Percentiles rank a stretch among this genome's conserved stretches.
phyloP scores from a whole-genome alignment of 2,329 filamentous ascomycete species.

The Chaetomium strumarium region DNA sequence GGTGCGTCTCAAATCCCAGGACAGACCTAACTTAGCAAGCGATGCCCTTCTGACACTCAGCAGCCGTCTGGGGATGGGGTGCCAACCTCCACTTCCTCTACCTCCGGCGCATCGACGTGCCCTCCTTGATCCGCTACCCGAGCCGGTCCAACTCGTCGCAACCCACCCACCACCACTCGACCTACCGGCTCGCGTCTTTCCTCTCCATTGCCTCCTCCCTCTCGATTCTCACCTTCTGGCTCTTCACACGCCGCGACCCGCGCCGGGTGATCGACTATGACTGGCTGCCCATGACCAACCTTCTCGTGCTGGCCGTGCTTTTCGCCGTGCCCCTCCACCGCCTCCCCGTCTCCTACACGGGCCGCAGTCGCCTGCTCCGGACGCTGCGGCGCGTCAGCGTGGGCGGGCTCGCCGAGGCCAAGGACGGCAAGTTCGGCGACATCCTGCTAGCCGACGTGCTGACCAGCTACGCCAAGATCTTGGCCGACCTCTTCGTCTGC shows the following conservation, averaged over 20 bases:
- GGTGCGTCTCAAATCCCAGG: slow-evolving; percentile 48
- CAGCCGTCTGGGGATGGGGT: slow-evolving; percentile 93
- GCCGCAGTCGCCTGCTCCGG: slow-evolving; percentile 67
- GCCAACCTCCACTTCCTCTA: slow-evolving; percentile 84
- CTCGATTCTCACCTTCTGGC: slow-evolving; percentile 79
- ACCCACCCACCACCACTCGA: slow-evolving; percentile 69
- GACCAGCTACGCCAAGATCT: slow-evolving; percentile 89
- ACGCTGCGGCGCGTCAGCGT: slow-evolving; percentile 73
- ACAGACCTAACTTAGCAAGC: neutral
- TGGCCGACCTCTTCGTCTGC: slow-evolving; percentile 82
- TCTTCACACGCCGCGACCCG: slow-evolving; percentile 64
- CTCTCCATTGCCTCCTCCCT: slow-evolving; percentile 64
- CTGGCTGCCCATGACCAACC: slow-evolving; percentile 79
- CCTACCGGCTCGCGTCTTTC: slow-evolving; percentile 76
- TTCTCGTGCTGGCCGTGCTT: slow-evolving; percentile 63
- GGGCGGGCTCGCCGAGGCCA: slow-evolving; percentile 77
- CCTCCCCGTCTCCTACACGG: slow-evolving; percentile 55
- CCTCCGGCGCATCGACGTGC: slow-evolving; percentile 76
- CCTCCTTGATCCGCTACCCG: slow-evolving; percentile 80
- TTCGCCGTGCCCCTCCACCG: slow-evolving; percentile 69
- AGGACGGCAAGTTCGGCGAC: slow-evolving; percentile 92
- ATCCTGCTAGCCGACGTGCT: slow-evolving; percentile 88
- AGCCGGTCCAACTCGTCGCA: slow-evolving; percentile 64
- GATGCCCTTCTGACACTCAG: neutral
- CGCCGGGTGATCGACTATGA: slow-evolving; percentile 70